Evolutionary conservation across 148 eudicot species (phyloP), one percentile per base, ranked within the genome.

Genomic region (Camellia japonica): DNA sequence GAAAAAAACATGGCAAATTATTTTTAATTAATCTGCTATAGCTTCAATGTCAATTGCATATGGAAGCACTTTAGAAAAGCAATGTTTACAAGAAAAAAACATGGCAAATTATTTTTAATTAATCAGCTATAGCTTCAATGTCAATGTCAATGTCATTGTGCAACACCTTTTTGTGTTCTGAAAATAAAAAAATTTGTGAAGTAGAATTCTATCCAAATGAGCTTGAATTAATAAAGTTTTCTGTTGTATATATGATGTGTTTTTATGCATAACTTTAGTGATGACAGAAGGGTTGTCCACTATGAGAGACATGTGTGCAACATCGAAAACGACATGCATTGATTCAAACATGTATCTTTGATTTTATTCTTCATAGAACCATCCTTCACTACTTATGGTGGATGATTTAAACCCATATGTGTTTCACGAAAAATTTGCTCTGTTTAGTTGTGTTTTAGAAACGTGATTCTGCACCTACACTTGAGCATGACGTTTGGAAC

Each of bases 251-350:
- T 30, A 30, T 8, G 59, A 12, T 2, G 18, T 60, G 20, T 60
- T 19, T 60, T 16, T 60, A 15, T 4, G 19, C 19, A 60, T 16
- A 3, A 60, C 7, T 68, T 49, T 4, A 49, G 51, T 43, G 15
- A 52, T 69, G 73, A 69, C 73, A 68, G 44, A 44, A 7, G 73
- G 30, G 23, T 69, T 69, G 54, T 69, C 73, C 55, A 44, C 73
- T 46, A 16, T 69, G 47, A 51, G 10, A 51, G 15, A 49, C 44
- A 44, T 30, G 47, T 10, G 13, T 46, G 54, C 16, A 69, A 69
- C 73, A 69, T 69, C 54, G 73, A 69, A 69, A 69, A 69, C 6
- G 73, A 69, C 73, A 69, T 14, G 12, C 51, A 69, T 69, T 44
- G 54, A 69, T 54, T 44, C 23, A 43, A 18, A 69, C 7, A 19